Conservation (phyloP, 164 flowering plant genomes). For the Vitis vinifera region ASM3070453v1 NC_081809.1:1572001-1572500, state of each 20-base stretch:
- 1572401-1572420: constrained; percentile 46
- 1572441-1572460: constrained; percentile 50
- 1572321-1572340: constrained; percentile 51
- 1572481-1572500: constrained; percentile 57
- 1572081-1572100: neutral
- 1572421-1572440: constrained; percentile 56
- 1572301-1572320: constrained; percentile 38
- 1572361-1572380: constrained; percentile 52
- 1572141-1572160: constrained; percentile 14
- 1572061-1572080: neutral
- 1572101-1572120: too few species aligned
- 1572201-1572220: constrained; percentile 55
- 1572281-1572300: constrained; percentile 39
- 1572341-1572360: constrained; percentile 50
- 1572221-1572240: constrained; percentile 64
- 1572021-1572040: constrained; percentile 77
- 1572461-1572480: constrained; percentile 44
- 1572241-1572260: constrained; percentile 63
- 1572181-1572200: constrained; percentile 68
- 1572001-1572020: constrained; percentile 68
- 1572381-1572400: constrained; percentile 45
- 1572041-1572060: constrained; percentile 34
- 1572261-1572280: constrained; percentile 49
- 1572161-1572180: constrained; percentile 63
- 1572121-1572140: neutral